Evolutionary conservation across 352 stramenopile species (phyloP).

Genomic region (Phytophthora citricola): DNA sequence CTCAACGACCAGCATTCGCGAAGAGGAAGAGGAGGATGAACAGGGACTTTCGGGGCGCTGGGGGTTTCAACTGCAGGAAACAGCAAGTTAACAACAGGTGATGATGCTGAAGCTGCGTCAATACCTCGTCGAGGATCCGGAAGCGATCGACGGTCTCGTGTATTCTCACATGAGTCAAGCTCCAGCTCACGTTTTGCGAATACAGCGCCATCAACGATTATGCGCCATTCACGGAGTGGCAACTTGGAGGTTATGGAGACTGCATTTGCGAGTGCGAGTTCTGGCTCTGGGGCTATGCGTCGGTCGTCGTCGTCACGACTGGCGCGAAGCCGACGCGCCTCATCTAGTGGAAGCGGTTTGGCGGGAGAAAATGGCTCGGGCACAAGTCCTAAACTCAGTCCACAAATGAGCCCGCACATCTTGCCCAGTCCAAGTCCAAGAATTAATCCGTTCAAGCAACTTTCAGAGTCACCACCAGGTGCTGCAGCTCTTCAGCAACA

Average conservation of each 20-base stretch:
- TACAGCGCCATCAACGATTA: conserved; percentile 28
- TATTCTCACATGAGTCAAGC: conserved; percentile 34
- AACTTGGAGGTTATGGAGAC: conserved; percentile 79
- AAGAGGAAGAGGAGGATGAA: conserved; percentile 62
- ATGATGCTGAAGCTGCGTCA: background rate
- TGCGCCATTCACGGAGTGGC: conserved; percentile 57
- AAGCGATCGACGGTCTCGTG: conserved; percentile 39
- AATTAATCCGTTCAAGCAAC: conserved; percentile 80
- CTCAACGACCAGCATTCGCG: conserved; percentile 55
- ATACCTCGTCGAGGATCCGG: conserved; percentile 11
- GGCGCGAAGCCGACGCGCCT: conserved; percentile 58
- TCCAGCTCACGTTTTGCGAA: conserved; percentile 42
- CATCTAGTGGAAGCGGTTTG: conserved; percentile 48
- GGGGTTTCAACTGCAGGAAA: conserved; percentile 21
- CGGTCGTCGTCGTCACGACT: conserved; percentile 61
- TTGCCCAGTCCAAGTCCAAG: conserved; percentile 65
- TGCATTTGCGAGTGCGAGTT: conserved; percentile 64
- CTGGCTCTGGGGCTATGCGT: conserved; percentile 48
- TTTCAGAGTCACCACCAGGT: conserved; percentile 49
- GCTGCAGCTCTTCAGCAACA: conserved; percentile 36
- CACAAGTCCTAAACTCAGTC: conserved; percentile 65
- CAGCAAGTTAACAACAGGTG: conserved; percentile 18
- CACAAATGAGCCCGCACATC: conserved; percentile 74
- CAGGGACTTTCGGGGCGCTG: conserved; percentile 30
- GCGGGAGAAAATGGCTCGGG: conserved; percentile 24